Conservation (phyloP, 2,329 filamentous ascomycete species). For the Sporothrix variecibatus region DNA sequence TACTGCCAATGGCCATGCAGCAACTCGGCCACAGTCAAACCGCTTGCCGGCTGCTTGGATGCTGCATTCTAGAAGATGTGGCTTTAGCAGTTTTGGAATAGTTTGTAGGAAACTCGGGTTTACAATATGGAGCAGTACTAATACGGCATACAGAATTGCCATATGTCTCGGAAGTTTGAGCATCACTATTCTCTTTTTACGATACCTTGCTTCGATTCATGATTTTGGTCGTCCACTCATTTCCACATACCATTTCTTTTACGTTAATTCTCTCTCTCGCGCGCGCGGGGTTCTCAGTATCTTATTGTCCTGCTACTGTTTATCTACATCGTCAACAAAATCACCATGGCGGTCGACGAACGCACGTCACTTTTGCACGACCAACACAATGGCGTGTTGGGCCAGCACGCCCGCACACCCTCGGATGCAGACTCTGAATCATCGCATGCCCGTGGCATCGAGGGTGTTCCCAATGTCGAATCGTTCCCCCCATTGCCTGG, state of each 20-base stretch:
- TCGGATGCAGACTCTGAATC: not conserved
- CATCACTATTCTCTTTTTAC: too few species aligned
- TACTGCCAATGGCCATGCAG: not conserved
- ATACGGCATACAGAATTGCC: too few species aligned
- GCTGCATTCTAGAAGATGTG: not conserved
- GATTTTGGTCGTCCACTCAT: too few species aligned
- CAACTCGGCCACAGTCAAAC: not conserved
- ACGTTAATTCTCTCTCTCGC: too few species aligned
- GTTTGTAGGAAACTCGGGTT: too few species aligned
- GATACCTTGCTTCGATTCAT: too few species aligned
- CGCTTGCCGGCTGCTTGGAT: not conserved
- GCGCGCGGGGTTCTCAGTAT: too few species aligned
- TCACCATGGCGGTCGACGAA: not conserved
- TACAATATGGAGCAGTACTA: too few species aligned
- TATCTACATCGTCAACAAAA: not conserved
- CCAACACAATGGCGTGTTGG: not conserved
- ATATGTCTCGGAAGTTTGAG: too few species aligned
- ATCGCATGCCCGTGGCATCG: not conserved
- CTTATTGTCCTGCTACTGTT: not conserved
- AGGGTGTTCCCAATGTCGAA: not conserved
- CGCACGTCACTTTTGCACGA: not conserved
- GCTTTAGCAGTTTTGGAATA: too few species aligned
- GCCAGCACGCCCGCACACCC: not conserved
- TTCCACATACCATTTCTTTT: too few species aligned
- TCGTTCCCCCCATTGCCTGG: too few species aligned